These are phyloP conservation scores for Dimargaris verticillata DNA, from an alignment of 192 early-diverging fungal species.

Conservation along the genomic window DNA sequence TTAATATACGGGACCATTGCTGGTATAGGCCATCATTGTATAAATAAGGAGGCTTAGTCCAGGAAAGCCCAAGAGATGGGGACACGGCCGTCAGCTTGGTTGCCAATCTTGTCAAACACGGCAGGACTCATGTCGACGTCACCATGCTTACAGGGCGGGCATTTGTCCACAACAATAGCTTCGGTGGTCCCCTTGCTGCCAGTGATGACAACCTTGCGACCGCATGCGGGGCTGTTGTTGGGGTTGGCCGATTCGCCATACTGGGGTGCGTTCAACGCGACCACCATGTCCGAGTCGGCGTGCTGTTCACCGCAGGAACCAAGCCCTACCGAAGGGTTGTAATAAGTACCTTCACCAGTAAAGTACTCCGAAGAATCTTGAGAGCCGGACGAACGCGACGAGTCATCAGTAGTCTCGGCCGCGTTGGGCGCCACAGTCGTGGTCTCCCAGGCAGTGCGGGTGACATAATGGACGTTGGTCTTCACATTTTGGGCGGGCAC, in stretches of 20 bases:
- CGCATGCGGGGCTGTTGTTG: conserved; percentile 31
- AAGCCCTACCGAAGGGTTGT: conserved; percentile 21
- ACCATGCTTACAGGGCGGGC: conserved; percentile 30
- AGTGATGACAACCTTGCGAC: conserved; percentile 22
- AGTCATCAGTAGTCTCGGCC: neutral
- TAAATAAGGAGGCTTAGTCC: conserved; percentile 9
- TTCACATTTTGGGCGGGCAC: neutral
- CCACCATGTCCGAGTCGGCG: conserved; percentile 29
- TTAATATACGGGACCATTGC: too few relatives aligned
- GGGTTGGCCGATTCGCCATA: conserved; percentile 27
- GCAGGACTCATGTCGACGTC: conserved; percentile 34
- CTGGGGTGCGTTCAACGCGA: conserved; percentile 37
- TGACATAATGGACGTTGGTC: neutral
- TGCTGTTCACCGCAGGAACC: conserved; percentile 35
- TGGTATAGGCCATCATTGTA: too few relatives aligned
- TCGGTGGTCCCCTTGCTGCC: conserved; percentile 23
- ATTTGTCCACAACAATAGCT: conserved; percentile 34
- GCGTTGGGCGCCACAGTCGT: neutral
- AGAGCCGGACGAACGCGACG: too few relatives aligned
- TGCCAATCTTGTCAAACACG: conserved; percentile 35
- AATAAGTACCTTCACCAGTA: conserved; percentile 40
- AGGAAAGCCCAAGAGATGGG: conserved; percentile 34
- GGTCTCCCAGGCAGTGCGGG: neutral
- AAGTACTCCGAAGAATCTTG: conserved; percentile 15
- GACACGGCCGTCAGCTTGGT: conserved; percentile 26